These are phyloP conservation scores for Cyclotella sp. DNA, from an alignment of 108 stramenopile genomes.

Conservation along the genomic window DNA sequence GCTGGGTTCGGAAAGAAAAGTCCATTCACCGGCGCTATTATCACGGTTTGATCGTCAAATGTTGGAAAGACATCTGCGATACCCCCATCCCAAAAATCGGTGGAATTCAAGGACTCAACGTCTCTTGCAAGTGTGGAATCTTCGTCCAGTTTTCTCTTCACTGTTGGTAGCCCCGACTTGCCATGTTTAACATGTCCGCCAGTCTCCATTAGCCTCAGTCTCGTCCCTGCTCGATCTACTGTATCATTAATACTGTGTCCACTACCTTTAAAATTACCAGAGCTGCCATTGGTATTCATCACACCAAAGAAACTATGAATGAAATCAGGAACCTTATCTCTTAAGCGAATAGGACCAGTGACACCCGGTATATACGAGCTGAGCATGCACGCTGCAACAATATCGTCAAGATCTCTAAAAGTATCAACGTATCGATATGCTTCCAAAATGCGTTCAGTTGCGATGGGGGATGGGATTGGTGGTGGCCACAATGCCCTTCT, in stretches of 20 bases:
- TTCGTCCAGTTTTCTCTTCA: background rate
- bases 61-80: conserved; percentile 68
- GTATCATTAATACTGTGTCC: conserved; percentile 19
- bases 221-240: conserved; percentile 36
- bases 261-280: background rate
- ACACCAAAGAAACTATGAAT: conserved; percentile 19
- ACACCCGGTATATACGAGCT: conserved; percentile 71
- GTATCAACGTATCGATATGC: conserved; percentile 70
- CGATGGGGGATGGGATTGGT: conserved; percentile 16
- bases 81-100: conserved; percentile 70
- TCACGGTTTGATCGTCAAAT: conserved; percentile 59
- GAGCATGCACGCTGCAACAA: conserved; percentile 60
- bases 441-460: conserved; percentile 33
- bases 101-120: conserved; percentile 6
- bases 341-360: conserved; percentile 53
- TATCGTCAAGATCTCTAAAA: conserved; percentile 61
- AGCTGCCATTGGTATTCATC: conserved; percentile 3
- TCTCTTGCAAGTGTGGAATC: conserved; percentile 10
- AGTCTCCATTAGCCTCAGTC: conserved; percentile 53
- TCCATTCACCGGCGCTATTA: conserved; percentile 64
- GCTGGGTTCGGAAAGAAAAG: conserved; percentile 51
- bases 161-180: conserved; percentile 25
- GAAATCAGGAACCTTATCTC: conserved; percentile 27
- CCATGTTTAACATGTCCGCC: conserved; percentile 60
- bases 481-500: conserved; percentile 50